These are phyloP conservation scores for Pulveroboletus ravenelii DNA, from an alignment of 768 basidiomycete species.

Conservation along the genomic window DNA sequence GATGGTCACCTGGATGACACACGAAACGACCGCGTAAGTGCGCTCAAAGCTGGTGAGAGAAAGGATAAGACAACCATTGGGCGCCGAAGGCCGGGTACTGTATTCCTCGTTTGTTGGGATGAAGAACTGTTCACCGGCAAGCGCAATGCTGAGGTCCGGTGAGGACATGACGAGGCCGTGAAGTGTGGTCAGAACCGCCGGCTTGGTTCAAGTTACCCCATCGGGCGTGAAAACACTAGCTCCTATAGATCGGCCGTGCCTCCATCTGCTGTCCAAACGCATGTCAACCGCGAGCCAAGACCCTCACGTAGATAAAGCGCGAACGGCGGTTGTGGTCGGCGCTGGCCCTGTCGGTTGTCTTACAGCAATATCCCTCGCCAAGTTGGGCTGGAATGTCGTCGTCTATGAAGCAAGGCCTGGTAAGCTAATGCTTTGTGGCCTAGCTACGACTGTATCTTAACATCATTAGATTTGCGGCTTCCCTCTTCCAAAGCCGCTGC, in stretches of 20 bases:
- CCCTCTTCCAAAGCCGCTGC: slow-evolving; percentile 59
- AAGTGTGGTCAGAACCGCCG: slow-evolving; percentile 11
- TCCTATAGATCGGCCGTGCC: neutral
- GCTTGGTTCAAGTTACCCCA: slow-evolving; percentile 8
- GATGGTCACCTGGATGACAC: slow-evolving; percentile 37
- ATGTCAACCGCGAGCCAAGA: slow-evolving; percentile 13
- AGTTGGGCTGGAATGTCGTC: slow-evolving; percentile 79
- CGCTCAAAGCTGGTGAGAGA: neutral
- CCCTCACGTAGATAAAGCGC: slow-evolving; percentile 8
- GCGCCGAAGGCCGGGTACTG: slow-evolving; percentile 35
- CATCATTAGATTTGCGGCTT: slow-evolving; percentile 62
- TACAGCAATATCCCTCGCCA: slow-evolving; percentile 78
- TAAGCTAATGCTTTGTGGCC: slow-evolving; percentile 28
- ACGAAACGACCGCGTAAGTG: slow-evolving; percentile 13
- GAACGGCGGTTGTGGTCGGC: slow-evolving; percentile 68
- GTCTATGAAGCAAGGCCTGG: slow-evolving; percentile 79
- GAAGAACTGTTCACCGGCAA: slow-evolving; percentile 51
- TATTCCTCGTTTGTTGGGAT: slow-evolving; percentile 52
- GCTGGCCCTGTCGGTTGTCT: slow-evolving; percentile 96
- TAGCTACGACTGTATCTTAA: slow-evolving; percentile 10
- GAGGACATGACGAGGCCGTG: slow-evolving; percentile 11
- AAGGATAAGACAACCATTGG: slow-evolving; percentile 35
- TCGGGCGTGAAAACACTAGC: slow-evolving; percentile 3
- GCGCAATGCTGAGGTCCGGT: slow-evolving; percentile 21
- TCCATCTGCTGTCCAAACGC: neutral